Conservation (phyloP, 2,329 filamentous ascomycete species). For the Seiridium unicorne region DNA sequence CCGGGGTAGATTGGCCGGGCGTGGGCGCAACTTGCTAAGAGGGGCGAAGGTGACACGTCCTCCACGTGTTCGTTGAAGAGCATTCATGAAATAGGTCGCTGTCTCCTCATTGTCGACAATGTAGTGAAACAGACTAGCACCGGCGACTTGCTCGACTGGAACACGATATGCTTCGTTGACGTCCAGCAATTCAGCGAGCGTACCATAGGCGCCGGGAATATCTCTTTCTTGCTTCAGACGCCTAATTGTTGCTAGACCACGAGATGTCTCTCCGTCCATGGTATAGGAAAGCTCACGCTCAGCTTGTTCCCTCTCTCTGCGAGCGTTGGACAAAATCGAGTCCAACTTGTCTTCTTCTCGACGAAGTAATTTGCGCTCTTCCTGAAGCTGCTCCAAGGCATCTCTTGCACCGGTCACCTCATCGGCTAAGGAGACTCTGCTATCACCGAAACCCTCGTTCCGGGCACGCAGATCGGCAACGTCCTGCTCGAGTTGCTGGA, state of each 20-base stretch:
- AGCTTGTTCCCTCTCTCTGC: constrained; percentile 73
- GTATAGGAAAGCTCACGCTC: constrained; percentile 77
- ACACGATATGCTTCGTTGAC: constrained; percentile 82
- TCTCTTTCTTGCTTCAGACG: constrained; percentile 77
- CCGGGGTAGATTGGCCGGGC: constrained; percentile 73
- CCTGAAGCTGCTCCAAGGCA: constrained; percentile 72
- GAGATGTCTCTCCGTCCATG: constrained; percentile 86
- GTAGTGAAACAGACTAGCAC: constrained; percentile 91
- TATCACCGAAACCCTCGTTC: constrained; percentile 76
- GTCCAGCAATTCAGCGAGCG: constrained; percentile 87
- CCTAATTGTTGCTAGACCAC: constrained; percentile 83
- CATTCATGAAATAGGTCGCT: constrained; percentile 76
- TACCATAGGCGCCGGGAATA: constrained; percentile 86
- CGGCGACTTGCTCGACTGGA: constrained; percentile 89
- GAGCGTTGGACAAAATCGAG: constrained; percentile 72
- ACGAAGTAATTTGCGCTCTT: constrained; percentile 83
- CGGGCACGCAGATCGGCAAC: constrained; percentile 68
- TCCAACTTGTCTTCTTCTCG: constrained; percentile 87
- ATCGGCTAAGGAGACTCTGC: constrained; percentile 69
- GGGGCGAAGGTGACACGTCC: constrained; percentile 95
- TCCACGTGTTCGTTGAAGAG: constrained; percentile 73
- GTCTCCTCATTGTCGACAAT: constrained; percentile 91
- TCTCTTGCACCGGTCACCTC: constrained; percentile 77
- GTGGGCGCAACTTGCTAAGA: constrained; percentile 74
- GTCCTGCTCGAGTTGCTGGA: constrained; percentile 70